Conservation (phyloP, 345 rosid genomes). For the Adansonia digitata region DNA sequence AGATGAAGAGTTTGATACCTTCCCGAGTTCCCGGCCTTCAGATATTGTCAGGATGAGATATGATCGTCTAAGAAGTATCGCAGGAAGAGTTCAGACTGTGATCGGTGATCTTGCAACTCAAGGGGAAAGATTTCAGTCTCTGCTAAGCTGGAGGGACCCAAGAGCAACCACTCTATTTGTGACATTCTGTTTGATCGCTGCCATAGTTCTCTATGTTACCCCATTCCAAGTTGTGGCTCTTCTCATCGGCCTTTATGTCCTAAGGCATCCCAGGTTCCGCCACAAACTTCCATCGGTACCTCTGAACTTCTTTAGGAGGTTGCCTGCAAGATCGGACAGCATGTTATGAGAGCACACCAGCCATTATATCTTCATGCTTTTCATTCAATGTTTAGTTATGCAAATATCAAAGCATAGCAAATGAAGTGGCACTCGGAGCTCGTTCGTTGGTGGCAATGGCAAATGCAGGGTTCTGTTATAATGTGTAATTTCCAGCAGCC, state of each 20-base stretch:
- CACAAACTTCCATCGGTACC: conserved; percentile 81
- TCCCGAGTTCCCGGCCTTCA: conserved; percentile 68
- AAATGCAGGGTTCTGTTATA: background rate
- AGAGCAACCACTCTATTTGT: conserved; percentile 86
- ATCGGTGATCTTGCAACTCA: conserved; percentile 92
- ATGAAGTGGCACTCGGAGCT: too few species aligned
- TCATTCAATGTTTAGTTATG: background rate
- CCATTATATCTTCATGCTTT: background rate
- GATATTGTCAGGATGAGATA: conserved; percentile 83
- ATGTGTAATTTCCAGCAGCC: background rate
- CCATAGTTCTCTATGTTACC: conserved; percentile 72
- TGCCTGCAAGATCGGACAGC: conserved; percentile 96
- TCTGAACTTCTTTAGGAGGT: conserved; percentile 85
- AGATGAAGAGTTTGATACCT: conserved; percentile 90
- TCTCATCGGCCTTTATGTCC: conserved; percentile 55
- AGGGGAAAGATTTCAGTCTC: conserved; percentile 79
- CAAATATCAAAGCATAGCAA: background rate
- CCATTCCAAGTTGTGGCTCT: conserved; percentile 87
- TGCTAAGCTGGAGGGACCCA: conserved; percentile 97
- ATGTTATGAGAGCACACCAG: conserved; percentile 47
- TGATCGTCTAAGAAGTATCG: conserved; percentile 89
- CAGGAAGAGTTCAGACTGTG: conserved; percentile 89
- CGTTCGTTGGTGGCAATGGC: background rate
- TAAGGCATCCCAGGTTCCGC: conserved; percentile 93
- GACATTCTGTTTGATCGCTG: conserved; percentile 75